A percentile compares a stretch with the other conserved stretches of the same genome.
Evolutionary conservation across 306 rosid species (phyloP).

Genomic region (Sphenostylis stenocarpa): DNA sequence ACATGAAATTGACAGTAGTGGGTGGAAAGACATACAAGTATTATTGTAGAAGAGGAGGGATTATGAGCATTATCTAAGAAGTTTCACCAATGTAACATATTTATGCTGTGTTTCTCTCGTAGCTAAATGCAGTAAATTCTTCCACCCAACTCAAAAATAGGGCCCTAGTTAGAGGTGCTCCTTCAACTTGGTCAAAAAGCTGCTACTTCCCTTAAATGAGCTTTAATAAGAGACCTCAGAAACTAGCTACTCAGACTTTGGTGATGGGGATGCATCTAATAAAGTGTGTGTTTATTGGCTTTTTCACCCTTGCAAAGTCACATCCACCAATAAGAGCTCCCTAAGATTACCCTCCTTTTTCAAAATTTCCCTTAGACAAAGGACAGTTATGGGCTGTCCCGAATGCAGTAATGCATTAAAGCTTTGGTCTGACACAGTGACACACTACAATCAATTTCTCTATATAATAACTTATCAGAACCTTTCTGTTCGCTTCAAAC

Average conservation of each 20-base stretch:
- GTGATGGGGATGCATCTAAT: slow-evolving; percentile 41
- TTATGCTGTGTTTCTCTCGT: background rate
- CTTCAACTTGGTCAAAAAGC: slow-evolving; percentile 27
- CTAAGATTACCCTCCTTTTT: slow-evolving; percentile 23
- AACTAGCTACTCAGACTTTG: slow-evolving; percentile 31
- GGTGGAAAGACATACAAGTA: background rate
- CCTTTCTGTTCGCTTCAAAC: slow-evolving; percentile 31
- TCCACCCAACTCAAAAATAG: slow-evolving; percentile 41
- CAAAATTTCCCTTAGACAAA: slow-evolving; percentile 9
- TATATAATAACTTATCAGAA: slow-evolving; percentile 22
- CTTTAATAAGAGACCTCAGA: slow-evolving; percentile 31
- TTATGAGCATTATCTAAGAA: background rate
- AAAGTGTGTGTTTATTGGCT: slow-evolving; percentile 37
- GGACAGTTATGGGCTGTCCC: slow-evolving; percentile 35
- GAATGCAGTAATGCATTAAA: slow-evolving; percentile 40
- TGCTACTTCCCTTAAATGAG: slow-evolving; percentile 31
- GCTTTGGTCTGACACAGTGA: background rate
- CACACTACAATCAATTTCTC: background rate
- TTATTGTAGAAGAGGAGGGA: background rate
- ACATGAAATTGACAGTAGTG: background rate
- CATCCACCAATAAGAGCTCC: slow-evolving; percentile 41
- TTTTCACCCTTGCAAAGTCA: slow-evolving; percentile 53
- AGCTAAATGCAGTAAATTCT: slow-evolving; percentile 44
- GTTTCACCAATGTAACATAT: background rate
- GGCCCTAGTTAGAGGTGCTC: slow-evolving; percentile 6